Base-by-base conservation (phyloP, 2,329 filamentous ascomycete species). In the Teratosphaeria zuluensis region DNA sequence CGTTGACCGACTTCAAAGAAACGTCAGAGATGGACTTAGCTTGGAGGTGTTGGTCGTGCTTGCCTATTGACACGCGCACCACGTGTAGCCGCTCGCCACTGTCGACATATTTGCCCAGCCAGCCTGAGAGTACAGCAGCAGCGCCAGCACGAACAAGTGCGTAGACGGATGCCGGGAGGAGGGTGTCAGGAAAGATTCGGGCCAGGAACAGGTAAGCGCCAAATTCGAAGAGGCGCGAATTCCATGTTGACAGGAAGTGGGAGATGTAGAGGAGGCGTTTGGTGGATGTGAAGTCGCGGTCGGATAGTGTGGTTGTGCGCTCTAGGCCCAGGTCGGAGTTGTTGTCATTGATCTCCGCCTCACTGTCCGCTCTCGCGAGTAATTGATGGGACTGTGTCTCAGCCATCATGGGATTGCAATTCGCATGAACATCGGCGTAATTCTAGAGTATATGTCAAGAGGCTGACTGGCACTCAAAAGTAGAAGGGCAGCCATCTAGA, bases 81-180 rank as follows among this genome's bases (percentile, higher is more conserved):
- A 73, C 65, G 30, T 58, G 55, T 8, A 79, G 66, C 1, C 77
- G 69, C 35, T 75, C 65, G 4, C 75, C 76, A 0, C 62, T 71
- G 68, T 90, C 87, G 42, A 90, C 81, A 46, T 77, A 77, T 1
- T 68, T 66, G 1, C 87, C 87, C 5, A 90, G 70, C 53, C 75
- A 75, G 12, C 82, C 80, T 0, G 85, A 81, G 6, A 88, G 73
- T 0, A 84, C 31, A 3, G 86, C 80, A 0, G 84, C 84, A 0
- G 83, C 76, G 0, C 77, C 72, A 5, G 81, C 78, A 24, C 87
- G 81, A 4, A 79, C 75, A 6, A 90, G 72, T 0, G 87, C 87
- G 66, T 90, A 90, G n/a, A 86, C 73, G 0, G 86, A 89, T 58
- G 85, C 78, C 38, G 83, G 86, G 24, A 87, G 76, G 24, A 90